These are phyloP conservation scores for Sugiyamaella sp. DNA, from an alignment of 1,139 yeast species.

Conservation along the genomic window DNA sequence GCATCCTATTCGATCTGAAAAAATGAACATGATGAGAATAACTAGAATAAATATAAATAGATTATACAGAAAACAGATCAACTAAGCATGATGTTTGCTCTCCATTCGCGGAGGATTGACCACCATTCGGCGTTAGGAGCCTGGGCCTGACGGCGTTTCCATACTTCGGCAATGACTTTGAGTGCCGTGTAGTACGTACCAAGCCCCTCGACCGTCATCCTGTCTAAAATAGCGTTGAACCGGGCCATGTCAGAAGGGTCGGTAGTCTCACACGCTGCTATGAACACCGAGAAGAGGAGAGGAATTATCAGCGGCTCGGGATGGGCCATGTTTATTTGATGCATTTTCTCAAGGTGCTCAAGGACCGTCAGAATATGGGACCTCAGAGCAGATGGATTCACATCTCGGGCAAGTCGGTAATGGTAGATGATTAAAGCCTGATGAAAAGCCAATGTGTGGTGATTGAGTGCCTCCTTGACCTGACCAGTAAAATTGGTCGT, in stretches of 20 bases:
- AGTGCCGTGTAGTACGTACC: slow-evolving; percentile 89
- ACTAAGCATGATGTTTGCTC: slow-evolving; percentile 76
- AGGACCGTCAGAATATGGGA: slow-evolving; percentile 63
- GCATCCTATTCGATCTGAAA: not conserved
- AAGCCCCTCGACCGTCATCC: slow-evolving; percentile 69
- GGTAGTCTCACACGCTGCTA: slow-evolving; percentile 83
- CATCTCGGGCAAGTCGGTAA: slow-evolving; percentile 63
- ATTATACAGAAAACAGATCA: slow-evolving; percentile 31
- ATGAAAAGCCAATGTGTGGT: slow-evolving; percentile 80
- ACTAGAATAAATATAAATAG: slow-evolving; percentile 5
- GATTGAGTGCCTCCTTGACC: slow-evolving; percentile 68
- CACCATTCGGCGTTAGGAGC: slow-evolving; percentile 73
- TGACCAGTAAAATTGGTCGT: slow-evolving; percentile 36
- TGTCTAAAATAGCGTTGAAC: slow-evolving; percentile 80
- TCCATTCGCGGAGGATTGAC: slow-evolving; percentile 80
- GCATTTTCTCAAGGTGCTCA: slow-evolving; percentile 66
- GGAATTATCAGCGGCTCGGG: slow-evolving; percentile 68
- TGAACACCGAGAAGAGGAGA: slow-evolving; percentile 85
- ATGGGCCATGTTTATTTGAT: slow-evolving; percentile 52
- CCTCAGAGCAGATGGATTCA: slow-evolving; percentile 57
- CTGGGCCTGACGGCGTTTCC: slow-evolving; percentile 70
- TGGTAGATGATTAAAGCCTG: slow-evolving; percentile 76
- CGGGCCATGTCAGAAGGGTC: slow-evolving; percentile 57
- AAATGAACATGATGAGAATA: not conserved
- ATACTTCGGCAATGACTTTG: slow-evolving; percentile 82